Base-by-base conservation (phyloP, 1,139 yeast species). In the Saccharomyces hybrid region DNA sequence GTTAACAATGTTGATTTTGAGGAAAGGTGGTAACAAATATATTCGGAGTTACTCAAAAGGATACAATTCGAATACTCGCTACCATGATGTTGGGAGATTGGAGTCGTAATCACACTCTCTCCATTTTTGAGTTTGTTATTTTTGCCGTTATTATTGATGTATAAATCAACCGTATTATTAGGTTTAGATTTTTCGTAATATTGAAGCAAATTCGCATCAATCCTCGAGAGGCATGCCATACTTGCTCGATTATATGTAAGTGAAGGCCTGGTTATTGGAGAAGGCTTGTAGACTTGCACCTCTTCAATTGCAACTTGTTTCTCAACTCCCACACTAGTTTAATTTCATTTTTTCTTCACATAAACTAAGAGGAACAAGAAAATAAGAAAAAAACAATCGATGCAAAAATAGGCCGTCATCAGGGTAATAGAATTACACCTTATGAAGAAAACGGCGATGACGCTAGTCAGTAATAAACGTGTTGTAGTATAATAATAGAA, bases 1-100 rank as follows among this genome's bases (percentile, higher is more conserved):
- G 64, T 58, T 11, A 67, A 49, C 2, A 51, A 52, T 6, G 62
- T 48, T 51, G 48, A 61, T 32, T 61, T 59, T 19, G 55, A 34
- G 3, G 68, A 62, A 25, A 67, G 51, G 38, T 66, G 68, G 41
- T 63, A 67, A 29, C 63, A 60, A 8, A 68, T 46, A 32, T 61
- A 57, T 26, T 66, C 62, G 25, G 58, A 59, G 34, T 58, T 59
- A 1, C 59, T 46, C 9, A 62, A 41, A 23, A 55, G 52, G 2
- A 66, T 44, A 3, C 62, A 54, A 47, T 60, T 57, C 0, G 70
- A 58, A 53, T 64, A 66, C 4, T 58, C 56, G 31, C 60, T 54
- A 41, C 56, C 57, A 27, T 46, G 29, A 8, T 13, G 25, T 5
- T 38, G 11, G 2, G 44, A 8, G 8, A 38, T 1, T 9, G 44